These are phyloP conservation scores for Cryptococcus sp. DNA, from an alignment of 1,284 basidiomycete genomes.

Conservation along the genomic window DNA sequence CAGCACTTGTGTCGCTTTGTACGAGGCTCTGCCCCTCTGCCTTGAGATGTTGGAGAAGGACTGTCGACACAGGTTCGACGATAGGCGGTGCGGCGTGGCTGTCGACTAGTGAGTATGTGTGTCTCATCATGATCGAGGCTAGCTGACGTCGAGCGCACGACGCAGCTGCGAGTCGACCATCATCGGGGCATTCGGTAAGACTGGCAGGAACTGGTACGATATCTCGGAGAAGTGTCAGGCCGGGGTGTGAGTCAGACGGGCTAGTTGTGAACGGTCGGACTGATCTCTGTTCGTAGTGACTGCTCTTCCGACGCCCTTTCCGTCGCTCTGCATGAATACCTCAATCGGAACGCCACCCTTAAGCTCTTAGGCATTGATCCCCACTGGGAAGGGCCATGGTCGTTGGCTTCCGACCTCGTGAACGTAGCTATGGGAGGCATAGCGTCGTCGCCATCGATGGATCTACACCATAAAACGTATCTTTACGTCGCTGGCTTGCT, in stretches of 20 bases:
- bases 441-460: conserved; percentile 18
- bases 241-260: no score
- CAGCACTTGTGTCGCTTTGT: neutral
- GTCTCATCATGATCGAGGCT: no score
- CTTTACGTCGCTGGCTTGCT: conserved; percentile 66
- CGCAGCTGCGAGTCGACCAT: no score
- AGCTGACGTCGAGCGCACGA: no score
- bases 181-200: no score
- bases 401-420: conserved; percentile 58
- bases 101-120: conserved; percentile 47
- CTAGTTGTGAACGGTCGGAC: no score
- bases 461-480: conserved; percentile 24
- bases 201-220: no score
- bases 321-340: neutral
- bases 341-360: neutral
- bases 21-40: neutral
- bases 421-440: conserved; percentile 48
- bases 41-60: conserved; percentile 1
- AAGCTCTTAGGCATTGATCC: conserved; percentile 23
- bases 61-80: conserved; percentile 13
- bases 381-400: conserved; percentile 61
- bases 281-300: no score
- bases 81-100: conserved; percentile 13
- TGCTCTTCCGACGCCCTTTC: no score
- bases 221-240: no score